These are phyloP conservation scores for Kuraishia molischiana DNA, from an alignment of 805 yeast species.

Conservation along the genomic window DNA sequence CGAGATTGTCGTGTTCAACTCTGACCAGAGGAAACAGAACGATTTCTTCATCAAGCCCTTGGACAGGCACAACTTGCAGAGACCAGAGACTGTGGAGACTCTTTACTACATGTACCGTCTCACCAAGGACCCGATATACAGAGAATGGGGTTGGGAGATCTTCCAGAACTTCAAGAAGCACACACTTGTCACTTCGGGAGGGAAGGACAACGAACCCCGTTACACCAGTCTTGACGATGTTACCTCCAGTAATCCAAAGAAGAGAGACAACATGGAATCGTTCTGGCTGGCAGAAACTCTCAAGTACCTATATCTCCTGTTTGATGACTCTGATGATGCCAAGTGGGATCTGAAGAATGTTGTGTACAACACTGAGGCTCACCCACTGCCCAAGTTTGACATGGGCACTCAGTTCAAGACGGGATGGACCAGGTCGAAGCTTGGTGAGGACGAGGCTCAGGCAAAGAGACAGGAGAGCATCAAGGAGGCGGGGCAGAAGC, in stretches of 20 bases:
- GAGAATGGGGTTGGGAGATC: constrained; percentile 86
- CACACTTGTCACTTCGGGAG: constrained; percentile 39
- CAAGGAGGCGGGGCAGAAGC: constrained; percentile 1
- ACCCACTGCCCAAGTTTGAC: constrained; percentile 74
- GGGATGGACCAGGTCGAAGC: constrained; percentile 41
- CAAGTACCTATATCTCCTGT: constrained; percentile 72
- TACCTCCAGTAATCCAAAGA: constrained; percentile 38
- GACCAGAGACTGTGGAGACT: constrained; percentile 93
- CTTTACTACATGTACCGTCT: constrained; percentile 70
- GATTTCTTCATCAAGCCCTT: constrained; percentile 63
- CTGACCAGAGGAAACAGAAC: constrained; percentile 26
- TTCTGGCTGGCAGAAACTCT: constrained; percentile 93
- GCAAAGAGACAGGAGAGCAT: constrained; percentile 13
- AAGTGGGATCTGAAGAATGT: constrained; percentile 56
- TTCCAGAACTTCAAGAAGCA: constrained; percentile 59
- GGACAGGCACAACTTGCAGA: constrained; percentile 79
- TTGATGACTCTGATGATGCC: constrained; percentile 52
- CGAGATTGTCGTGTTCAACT: constrained; percentile 80
- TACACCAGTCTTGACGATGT: constrained; percentile 66
- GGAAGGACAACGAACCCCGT: constrained; percentile 30
- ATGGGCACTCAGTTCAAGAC: constrained; percentile 42
- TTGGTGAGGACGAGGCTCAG: constrained; percentile 13
- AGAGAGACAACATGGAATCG: constrained; percentile 73
- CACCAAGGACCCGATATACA: constrained; percentile 71
- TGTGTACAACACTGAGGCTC: constrained; percentile 90